Percentiles rank a stretch among this genome's conserved stretches.
Conservation (phyloP, 2,329 filamentous ascomycete species). For the Paracoccidioides brasiliensis region DNA sequence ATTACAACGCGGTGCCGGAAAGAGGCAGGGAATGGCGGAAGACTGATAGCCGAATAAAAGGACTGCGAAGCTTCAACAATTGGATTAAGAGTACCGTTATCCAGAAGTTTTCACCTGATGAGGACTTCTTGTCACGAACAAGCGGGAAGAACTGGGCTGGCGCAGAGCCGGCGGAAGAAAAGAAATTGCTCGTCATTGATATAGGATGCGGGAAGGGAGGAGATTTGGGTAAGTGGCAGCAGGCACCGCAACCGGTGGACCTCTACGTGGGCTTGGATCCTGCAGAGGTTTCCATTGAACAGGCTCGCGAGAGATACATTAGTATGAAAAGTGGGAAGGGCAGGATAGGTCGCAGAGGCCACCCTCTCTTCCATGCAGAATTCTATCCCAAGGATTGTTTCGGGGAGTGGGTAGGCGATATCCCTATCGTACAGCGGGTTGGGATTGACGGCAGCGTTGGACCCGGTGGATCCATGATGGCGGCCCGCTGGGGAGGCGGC, state of each 20-base stretch:
- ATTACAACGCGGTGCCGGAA: constrained; percentile 94
- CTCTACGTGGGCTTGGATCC: constrained; percentile 92
- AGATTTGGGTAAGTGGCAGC: constrained; percentile 90
- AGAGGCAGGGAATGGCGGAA: constrained; percentile 87
- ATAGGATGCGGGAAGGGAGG: constrained; percentile 96
- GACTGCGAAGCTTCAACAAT: constrained; percentile 89
- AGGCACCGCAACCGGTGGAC: constrained; percentile 78
- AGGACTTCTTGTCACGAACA: constrained; percentile 50
- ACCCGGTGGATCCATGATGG: constrained; percentile 38
- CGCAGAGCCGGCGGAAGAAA: constrained; percentile 21
- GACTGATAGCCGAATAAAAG: constrained; percentile 90
- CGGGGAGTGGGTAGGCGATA: constrained; percentile 65
- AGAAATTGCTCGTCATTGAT: constrained; percentile 70
- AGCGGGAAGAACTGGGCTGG: constrained; percentile 35
- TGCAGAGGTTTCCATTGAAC: constrained; percentile 80
- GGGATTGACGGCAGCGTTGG: constrained; percentile 66
- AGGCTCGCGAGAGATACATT: constrained; percentile 72
- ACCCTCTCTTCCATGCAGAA: constrained; percentile 64
- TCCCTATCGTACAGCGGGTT: constrained; percentile 71
- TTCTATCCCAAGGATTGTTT: constrained; percentile 92
- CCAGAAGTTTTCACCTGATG: constrained; percentile 81
- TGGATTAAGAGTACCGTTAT: constrained; percentile 98
- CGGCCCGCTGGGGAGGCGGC: constrained; percentile 55
- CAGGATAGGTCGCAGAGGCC: constrained; percentile 34
- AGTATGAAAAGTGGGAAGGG: constrained; percentile 49